Percentiles rank a stretch among this genome's conserved stretches.
These are phyloP conservation scores for Tolypocladium sp. DNA, from an alignment of 2,329 filamentous ascomycete species.

Conservation along the genomic window DNA sequence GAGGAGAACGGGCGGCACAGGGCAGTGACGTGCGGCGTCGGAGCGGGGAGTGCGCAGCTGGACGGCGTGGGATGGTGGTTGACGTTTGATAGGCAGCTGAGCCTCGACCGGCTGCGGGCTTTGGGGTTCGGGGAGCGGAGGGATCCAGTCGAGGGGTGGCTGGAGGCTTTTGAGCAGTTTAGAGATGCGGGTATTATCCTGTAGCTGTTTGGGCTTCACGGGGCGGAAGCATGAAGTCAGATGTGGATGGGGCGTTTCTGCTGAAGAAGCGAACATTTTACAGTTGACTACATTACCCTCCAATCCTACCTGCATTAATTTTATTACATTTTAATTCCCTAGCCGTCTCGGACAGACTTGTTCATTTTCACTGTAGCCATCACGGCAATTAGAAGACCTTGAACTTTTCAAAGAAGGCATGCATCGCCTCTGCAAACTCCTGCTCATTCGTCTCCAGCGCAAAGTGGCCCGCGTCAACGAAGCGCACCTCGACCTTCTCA, in stretches of 20 bases:
- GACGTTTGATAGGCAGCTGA: conserved; percentile 37
- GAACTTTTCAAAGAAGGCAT: conserved; percentile 4
- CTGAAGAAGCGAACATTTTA: no score
- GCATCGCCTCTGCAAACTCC: conserved; percentile 11
- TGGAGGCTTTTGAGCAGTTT: conserved; percentile 32
- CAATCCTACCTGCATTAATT: no score
- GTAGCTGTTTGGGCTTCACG: no score
- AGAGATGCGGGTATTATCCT: conserved; percentile 29
- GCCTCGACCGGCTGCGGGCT: conserved; percentile 26
- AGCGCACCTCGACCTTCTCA: conserved; percentile 33
- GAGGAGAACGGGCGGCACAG: conserved; percentile 10
- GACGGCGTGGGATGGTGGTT: conserved; percentile 36
- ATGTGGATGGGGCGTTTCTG: no score
- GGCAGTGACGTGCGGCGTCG: conserved; percentile 22
- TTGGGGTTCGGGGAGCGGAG: conserved; percentile 29
- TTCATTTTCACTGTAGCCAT: no score
- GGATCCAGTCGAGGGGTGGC: conserved; percentile 29
- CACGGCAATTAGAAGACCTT: not conserved
- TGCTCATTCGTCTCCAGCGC: conserved; percentile 26
- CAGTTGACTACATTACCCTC: no score
- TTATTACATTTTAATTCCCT: no score
- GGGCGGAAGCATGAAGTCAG: no score
- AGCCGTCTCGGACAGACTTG: no score
- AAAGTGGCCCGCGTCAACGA: conserved; percentile 50
- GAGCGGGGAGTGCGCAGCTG: conserved; percentile 25